Evolutionary conservation across 139 green algal genomes (phyloP), one percentile per base, ranked within the genome.

Genomic region (Trebouxia sp.): DNA sequence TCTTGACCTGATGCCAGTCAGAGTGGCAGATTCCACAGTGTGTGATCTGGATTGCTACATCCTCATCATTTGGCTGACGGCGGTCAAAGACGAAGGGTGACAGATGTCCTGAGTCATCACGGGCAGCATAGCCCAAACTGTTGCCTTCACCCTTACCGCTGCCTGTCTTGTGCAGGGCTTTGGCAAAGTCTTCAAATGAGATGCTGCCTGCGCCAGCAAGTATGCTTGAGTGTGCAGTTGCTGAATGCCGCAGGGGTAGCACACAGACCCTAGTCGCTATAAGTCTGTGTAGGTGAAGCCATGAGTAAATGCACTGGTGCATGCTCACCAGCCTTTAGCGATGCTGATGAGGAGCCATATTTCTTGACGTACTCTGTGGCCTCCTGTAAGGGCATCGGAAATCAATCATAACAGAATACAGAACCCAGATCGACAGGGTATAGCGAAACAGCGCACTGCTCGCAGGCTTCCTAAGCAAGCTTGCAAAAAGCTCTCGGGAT

Each of bases 1-100:
- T 80, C n/a, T 87, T 89, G 70, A 89, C 85, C 55, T 90, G 86
- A 85, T 97, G 93, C 41, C 95, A 77, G 85, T 97, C 94, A 22
- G 75, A 87, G 85, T 97, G 94, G 90, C 94, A 97, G 76, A 97
- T 93, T 20, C 69, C 69, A 56, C 69, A 77, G 69, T 77, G 69
- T 14, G 85, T 86, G 65, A 95, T 91, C 77, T 93, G 86, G 35
- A 96, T 88, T 65, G 79, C 50, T 10, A 96, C 80, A 47, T 94
- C 89, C 5, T 85, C 55, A 24, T 85, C 43, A 1, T 85, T 81
- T 26, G 91, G 51, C 32, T 67, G 41, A 9, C 87, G 75, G 12
- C 92, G 79, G 39, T 58, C 83, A 85, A 96, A 93, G 38, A 56
- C 75, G 75, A 83, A 90, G 6, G 93, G 90, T 10, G 80, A 65